These are phyloP conservation scores for Aspergillus vadensis DNA, from an alignment of 2,329 filamentous ascomycete genomes.

Conservation along the genomic window DNA sequence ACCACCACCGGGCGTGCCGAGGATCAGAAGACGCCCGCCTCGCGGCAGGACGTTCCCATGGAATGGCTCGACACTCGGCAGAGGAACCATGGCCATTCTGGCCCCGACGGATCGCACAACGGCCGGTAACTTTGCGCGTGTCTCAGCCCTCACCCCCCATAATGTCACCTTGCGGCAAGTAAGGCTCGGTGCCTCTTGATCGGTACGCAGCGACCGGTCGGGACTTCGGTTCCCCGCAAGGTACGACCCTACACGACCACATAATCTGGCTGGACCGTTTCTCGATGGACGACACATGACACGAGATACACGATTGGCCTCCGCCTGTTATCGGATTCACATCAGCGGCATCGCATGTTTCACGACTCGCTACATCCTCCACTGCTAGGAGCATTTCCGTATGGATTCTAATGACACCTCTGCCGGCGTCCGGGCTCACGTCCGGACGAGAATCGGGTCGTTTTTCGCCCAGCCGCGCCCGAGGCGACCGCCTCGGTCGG, in stretches of 20 bases:
- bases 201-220: neutral
- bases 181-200: neutral
- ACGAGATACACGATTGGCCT: conserved; percentile 14
- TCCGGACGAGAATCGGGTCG: conserved; percentile 5
- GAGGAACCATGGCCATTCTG: conserved; percentile 34
- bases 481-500: neutral
- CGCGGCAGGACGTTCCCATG: conserved; percentile 36
- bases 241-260: conserved; percentile 14
- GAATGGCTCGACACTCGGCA: conserved; percentile 37
- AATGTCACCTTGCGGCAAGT: neutral
- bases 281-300: conserved; percentile 13
- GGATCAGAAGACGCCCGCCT: conserved; percentile 46
- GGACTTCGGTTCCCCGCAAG: neutral
- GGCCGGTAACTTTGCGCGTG: conserved; percentile 29
- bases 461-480: neutral
- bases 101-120: conserved; percentile 36
- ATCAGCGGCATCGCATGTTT: conserved; percentile 13
- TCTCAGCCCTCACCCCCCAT: neutral
- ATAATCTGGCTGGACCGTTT: conserved; percentile 16
- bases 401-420: conserved; percentile 7
- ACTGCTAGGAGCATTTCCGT: conserved; percentile 4
- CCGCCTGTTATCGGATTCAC: conserved; percentile 17
- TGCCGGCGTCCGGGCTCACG: conserved; percentile 4
- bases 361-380: conserved; percentile 8
- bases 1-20: conserved; percentile 31